Evolutionary conservation across 148 eudicot species (phyloP).

Genomic region (Camellia granthamiana): DNA sequence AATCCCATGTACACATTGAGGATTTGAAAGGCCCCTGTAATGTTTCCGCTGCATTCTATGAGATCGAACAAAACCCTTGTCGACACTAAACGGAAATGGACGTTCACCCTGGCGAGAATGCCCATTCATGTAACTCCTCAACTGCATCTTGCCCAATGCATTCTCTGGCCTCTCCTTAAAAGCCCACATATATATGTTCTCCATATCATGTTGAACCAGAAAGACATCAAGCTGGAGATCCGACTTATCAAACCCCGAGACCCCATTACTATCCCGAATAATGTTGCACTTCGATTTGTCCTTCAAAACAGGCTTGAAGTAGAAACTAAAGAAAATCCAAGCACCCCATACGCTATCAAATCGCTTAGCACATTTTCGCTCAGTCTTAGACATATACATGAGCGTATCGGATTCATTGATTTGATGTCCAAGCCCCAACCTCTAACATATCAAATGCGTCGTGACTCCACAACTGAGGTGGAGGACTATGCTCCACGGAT

Average conservation of each 20-base stretch:
- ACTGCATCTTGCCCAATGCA: constrained; percentile 86
- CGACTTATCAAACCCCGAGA: constrained; percentile 67
- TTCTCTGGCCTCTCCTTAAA: constrained; percentile 71
- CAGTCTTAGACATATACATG: constrained; percentile 49
- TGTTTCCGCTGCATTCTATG: constrained; percentile 87
- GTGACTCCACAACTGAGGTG: constrained; percentile 53
- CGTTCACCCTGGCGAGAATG: constrained; percentile 77
- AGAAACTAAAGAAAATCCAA: constrained; percentile 87
- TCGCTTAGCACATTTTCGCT: constrained; percentile 65
- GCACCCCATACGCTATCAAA: constrained; percentile 86
- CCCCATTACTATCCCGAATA: constrained; percentile 53
- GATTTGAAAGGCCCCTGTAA: constrained; percentile 77
- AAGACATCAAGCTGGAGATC: constrained; percentile 73
- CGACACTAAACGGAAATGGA: constrained; percentile 68
- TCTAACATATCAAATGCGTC: constrained; percentile 64
- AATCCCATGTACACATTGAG: constrained; percentile 73
- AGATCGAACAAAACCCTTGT: constrained; percentile 84
- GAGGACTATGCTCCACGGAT: constrained; percentile 63
- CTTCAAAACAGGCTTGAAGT: constrained; percentile 67
- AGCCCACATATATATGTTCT: constrained; percentile 92
- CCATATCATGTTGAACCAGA: constrained; percentile 89
- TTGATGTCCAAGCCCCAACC: constrained; percentile 65
- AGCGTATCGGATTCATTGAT: constrained; percentile 51
- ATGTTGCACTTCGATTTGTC: constrained; percentile 56
- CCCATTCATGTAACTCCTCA: constrained; percentile 88